Evolutionary conservation across 2,329 filamentous ascomycete genomes (phyloP).

Genomic region (Cercospora sp.): DNA sequence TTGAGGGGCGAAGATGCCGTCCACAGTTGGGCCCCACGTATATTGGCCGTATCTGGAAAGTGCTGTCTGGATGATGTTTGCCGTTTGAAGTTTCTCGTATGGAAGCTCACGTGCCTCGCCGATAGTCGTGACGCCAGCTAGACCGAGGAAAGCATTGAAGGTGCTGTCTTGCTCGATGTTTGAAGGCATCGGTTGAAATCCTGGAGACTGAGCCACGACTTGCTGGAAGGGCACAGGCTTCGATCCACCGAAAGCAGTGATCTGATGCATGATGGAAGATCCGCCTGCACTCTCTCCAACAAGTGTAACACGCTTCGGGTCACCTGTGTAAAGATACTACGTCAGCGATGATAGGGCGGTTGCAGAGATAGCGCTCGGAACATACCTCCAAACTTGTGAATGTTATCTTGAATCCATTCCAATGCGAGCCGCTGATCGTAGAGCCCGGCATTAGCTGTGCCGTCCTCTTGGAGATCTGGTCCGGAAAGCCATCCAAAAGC

Average conservation of each 20-base stretch:
- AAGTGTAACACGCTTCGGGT: slow-evolving; percentile 42
- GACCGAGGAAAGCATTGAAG: slow-evolving; percentile 43
- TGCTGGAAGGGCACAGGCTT: slow-evolving; percentile 48
- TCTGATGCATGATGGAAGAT: slow-evolving; percentile 57
- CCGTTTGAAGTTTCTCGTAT: slow-evolving; percentile 43
- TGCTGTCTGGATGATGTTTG: slow-evolving; percentile 46
- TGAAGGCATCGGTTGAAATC: slow-evolving; percentile 42
- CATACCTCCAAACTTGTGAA: slow-evolving; percentile 55
- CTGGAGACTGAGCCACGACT: slow-evolving; percentile 51
- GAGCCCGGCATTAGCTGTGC: slow-evolving; percentile 52
- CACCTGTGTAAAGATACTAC: slow-evolving; percentile 45
- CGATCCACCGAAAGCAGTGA: slow-evolving; percentile 51
- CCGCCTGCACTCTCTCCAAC: slow-evolving; percentile 56
- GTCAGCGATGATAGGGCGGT: slow-evolving; percentile 1
- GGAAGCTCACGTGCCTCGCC: slow-evolving; percentile 48
- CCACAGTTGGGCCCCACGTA: slow-evolving; percentile 48
- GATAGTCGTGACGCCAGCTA: slow-evolving; percentile 47
- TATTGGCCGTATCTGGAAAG: slow-evolving; percentile 47
- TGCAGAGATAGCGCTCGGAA: slow-evolving; percentile 8
- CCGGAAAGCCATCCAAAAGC: slow-evolving; percentile 53
- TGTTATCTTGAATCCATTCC: slow-evolving; percentile 53
- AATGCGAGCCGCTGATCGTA: slow-evolving; percentile 58
- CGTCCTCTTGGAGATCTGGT: slow-evolving; percentile 44
- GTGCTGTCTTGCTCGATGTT: slow-evolving; percentile 43
- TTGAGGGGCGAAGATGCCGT: slow-evolving; percentile 52